phyloP scores from a whole-genome alignment of 176 grass and related monocot genomes.

The Phoenix roebelenii region DNA sequence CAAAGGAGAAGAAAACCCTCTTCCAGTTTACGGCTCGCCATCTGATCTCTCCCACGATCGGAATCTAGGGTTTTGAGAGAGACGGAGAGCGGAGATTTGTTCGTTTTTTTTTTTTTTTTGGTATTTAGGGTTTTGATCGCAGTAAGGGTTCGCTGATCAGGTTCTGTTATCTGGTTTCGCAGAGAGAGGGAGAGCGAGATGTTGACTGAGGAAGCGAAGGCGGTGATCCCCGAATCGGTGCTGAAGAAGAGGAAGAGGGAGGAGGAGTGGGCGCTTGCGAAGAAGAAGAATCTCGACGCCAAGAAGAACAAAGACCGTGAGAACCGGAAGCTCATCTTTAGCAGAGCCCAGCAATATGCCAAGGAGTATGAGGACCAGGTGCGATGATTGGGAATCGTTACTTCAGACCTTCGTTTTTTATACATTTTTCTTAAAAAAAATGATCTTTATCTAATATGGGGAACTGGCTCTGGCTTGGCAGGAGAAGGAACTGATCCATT shows the following conservation, averaged over 20 bases:
- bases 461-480: conserved; percentile 3
- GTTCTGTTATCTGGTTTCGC: too few species aligned
- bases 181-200: conserved; percentile 25
- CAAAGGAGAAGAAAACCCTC: too few species aligned
- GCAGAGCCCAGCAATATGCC: conserved; percentile 54
- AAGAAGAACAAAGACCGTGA: conserved; percentile 40
- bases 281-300: conserved; percentile 43
- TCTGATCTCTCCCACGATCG: too few species aligned
- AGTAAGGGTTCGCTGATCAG: too few species aligned
- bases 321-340: conserved; percentile 51
- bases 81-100: too few species aligned
- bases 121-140: too few species aligned
- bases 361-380: conserved; percentile 73
- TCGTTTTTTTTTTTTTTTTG: too few species aligned
- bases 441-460: not conserved
- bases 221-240: conserved; percentile 58
- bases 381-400: too few species aligned
- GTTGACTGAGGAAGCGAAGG: conserved; percentile 44
- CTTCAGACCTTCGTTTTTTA: too few species aligned
- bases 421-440: too few species aligned
- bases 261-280: conserved; percentile 46
- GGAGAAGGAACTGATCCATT: conserved; percentile 74
- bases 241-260: conserved; percentile 67
- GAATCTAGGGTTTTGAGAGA: too few species aligned
- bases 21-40: too few species aligned